phyloP scores from a whole-genome alignment of 306 rosid genomes.

The Albizia julibrissin region DNA sequence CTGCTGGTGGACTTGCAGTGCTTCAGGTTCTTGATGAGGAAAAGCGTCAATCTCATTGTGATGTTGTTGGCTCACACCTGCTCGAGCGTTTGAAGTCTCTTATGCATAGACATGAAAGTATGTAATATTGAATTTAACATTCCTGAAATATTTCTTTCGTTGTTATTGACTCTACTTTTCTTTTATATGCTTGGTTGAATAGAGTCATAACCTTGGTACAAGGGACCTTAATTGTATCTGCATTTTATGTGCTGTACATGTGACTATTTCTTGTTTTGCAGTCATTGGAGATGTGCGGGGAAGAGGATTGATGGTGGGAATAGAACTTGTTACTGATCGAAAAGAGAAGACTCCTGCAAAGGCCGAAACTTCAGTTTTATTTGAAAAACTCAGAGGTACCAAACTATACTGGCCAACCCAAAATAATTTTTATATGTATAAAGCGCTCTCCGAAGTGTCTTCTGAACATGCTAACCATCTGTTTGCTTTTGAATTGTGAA shows the following conservation, averaged over 20 bases:
- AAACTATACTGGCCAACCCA: background rate
- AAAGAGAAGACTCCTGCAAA: conserved; percentile 77
- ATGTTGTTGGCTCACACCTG: conserved; percentile 79
- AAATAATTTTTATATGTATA: background rate
- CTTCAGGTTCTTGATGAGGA: conserved; percentile 82
- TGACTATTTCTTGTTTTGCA: conserved; percentile 34
- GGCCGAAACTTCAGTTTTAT: conserved; percentile 72
- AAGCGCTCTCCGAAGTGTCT: conserved; percentile 1
- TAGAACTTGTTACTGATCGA: conserved; percentile 71
- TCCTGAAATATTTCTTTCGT: background rate
- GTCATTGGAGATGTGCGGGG: conserved; percentile 91
- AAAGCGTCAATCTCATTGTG: conserved; percentile 83
- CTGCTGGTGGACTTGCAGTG: conserved; percentile 91
- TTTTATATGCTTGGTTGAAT: background rate
- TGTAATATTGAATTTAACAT: conserved; percentile 28
- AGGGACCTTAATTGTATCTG: conserved; percentile 11
- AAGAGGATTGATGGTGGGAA: conserved; percentile 83
- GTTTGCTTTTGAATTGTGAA: conserved; percentile 38
- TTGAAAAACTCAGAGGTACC: conserved; percentile 84
- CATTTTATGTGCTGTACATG: background rate
- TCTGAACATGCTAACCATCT: conserved; percentile 27
- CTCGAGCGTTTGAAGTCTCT: conserved; percentile 72
- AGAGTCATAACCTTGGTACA: background rate
- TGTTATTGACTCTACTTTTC: background rate
- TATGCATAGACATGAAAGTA: conserved; percentile 74